A percentile compares a stretch with the other conserved stretches of the same genome.
These are phyloP conservation scores for Priceomyces haplophilus DNA, from an alignment of 805 yeast species.

Conservation along the genomic window DNA sequence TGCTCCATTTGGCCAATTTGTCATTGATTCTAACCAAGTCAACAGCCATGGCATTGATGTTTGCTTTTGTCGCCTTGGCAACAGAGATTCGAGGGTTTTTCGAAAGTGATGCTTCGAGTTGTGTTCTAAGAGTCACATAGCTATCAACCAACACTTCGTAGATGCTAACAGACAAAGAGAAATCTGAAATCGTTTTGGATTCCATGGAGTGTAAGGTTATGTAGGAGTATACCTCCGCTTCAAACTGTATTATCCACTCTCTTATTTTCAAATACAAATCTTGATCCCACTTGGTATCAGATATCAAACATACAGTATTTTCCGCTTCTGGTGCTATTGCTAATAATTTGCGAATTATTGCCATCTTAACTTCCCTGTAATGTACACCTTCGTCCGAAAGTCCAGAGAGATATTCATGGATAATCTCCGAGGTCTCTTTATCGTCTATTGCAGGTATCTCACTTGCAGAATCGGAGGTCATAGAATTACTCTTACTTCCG, in stretches of 20 bases:
- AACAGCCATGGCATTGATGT: constrained; percentile 33
- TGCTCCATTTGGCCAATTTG: constrained; percentile 50
- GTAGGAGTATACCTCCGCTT: constrained; percentile 14
- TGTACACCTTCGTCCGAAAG: constrained; percentile 9
- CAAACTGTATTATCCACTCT: constrained; percentile 35
- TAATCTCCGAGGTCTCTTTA: constrained; percentile 12
- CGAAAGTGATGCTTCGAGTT: constrained; percentile 16
- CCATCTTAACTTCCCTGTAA: constrained; percentile 20
- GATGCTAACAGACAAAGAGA: constrained; percentile 34
- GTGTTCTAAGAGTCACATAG: constrained; percentile 32
- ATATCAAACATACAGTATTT: constrained; percentile 23
- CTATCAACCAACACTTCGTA: constrained; percentile 47
- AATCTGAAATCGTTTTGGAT: background rate
- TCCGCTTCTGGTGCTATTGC: background rate
- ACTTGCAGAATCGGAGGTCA: background rate
- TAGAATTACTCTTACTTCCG: constrained; percentile 15
- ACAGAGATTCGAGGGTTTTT: constrained; percentile 15
- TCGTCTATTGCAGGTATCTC: constrained; percentile 9
- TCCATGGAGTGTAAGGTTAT: constrained; percentile 2
- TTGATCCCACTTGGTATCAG: constrained; percentile 39
- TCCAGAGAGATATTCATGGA: constrained; percentile 13
- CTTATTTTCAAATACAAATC: constrained; percentile 30
- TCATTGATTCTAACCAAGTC: constrained; percentile 37
- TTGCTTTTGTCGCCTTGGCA: constrained; percentile 24
- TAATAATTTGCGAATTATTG: constrained; percentile 24